Conservation (phyloP, 2,329 filamentous ascomycete genomes). For the Sporothrix schenckii region DNA sequence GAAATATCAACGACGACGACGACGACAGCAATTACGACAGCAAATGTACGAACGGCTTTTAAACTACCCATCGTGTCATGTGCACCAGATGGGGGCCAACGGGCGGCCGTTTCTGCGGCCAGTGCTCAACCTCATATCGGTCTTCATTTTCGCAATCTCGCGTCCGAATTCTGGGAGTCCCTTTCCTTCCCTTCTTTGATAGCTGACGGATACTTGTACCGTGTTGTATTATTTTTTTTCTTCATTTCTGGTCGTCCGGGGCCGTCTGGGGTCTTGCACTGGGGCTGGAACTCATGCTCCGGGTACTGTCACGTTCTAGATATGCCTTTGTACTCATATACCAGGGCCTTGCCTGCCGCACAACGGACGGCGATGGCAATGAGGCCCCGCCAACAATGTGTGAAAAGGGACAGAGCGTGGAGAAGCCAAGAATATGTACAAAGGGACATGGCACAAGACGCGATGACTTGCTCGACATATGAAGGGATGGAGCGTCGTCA, state of each 20-base stretch:
- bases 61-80: slow-evolving; percentile 17
- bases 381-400: neutral
- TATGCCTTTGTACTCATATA: neutral
- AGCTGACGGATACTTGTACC: neutral
- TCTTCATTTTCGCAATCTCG: neutral
- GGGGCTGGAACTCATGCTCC: neutral
- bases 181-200: neutral
- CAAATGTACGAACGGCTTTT: neutral
- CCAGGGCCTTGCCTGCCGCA: neutral
- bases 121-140: slow-evolving; percentile 1
- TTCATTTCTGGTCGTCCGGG: neutral
- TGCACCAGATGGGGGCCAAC: neutral
- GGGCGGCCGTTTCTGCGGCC: slow-evolving; percentile 27
- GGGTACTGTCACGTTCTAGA: neutral
- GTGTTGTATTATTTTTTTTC: neutral
- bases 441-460: slow-evolving; percentile 4
- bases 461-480: neutral
- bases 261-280: neutral
- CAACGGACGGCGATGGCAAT: neutral
- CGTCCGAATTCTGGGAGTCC: slow-evolving; percentile 14
- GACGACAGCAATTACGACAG: slow-evolving; percentile 15
- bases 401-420: neutral
- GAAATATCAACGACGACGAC: neutral
- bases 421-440: slow-evolving; percentile 10
- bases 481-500: slow-evolving; percentile 21